phyloP scores from a whole-genome alignment of 73 alveolate species.

The Paramecium sexaurelia region DNA sequence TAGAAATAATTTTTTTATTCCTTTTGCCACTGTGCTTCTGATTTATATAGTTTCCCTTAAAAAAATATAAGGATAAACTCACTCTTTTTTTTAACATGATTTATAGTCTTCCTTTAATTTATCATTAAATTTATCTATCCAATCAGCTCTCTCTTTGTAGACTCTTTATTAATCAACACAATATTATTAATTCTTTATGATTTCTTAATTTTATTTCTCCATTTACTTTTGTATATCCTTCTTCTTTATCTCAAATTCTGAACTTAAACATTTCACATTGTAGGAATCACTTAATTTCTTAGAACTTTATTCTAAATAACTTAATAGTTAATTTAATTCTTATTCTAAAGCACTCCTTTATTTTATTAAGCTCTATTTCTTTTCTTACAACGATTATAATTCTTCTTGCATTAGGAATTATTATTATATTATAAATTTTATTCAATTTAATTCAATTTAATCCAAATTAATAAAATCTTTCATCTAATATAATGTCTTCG shows the following conservation, averaged over 20 bases:
- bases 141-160: background rate
- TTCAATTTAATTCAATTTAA: background rate
- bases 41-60: conserved; percentile 3
- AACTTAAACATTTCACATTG: background rate
- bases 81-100: conserved; percentile 31
- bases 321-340: background rate
- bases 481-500: too few species aligned
- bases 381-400: background rate
- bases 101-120: conserved; percentile 7
- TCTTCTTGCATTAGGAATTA: background rate
- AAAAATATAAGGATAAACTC: background rate
- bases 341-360: background rate
- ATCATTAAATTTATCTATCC: background rate
- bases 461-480: background rate
- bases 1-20: conserved; percentile 19
- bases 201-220: background rate
- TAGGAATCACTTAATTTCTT: background rate
- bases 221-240: background rate
- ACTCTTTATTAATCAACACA: background rate
- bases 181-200: background rate
- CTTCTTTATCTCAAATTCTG: background rate
- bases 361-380: background rate
- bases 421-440: background rate
- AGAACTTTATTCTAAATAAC: background rate
- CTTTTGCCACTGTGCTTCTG: conserved; percentile 19